phyloP scores from a whole-genome alignment of 2,329 filamentous ascomycete species.

The Fusarium bulbicola region DNA sequence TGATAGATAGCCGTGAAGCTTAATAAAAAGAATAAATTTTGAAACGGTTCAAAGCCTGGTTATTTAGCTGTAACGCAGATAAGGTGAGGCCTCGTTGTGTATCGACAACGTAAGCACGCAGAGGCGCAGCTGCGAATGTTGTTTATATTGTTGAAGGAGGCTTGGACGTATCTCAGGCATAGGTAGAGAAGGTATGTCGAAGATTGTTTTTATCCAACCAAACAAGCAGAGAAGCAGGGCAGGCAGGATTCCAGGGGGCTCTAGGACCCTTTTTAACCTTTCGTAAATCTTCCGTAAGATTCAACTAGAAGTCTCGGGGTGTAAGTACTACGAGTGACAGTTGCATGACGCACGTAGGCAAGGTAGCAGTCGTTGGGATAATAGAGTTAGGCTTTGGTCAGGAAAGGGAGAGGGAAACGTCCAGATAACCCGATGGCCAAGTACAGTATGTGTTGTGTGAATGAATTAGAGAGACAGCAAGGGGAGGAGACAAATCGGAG shows the following conservation, averaged over 20 bases:
- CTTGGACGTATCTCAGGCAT: constrained; percentile 35
- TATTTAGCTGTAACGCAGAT: constrained; percentile 32
- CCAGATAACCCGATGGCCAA: background rate
- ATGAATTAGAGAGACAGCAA: background rate
- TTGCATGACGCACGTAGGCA: constrained; percentile 28
- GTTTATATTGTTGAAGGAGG: constrained; percentile 25
- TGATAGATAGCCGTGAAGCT: constrained; percentile 13
- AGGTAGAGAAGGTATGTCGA: constrained; percentile 1
- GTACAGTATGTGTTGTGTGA: constrained; percentile 1
- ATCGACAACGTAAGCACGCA: constrained; percentile 35
- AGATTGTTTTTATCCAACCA: constrained; percentile 28
- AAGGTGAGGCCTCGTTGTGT: constrained; percentile 32
- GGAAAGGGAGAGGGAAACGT: constrained; percentile 1
- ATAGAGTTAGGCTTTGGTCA: constrained; percentile 8
- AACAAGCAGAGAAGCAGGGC: constrained; percentile 10
- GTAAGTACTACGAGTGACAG: constrained; percentile 22
- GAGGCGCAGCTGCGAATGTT: constrained; percentile 27
- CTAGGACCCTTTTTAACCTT: constrained; percentile 29
- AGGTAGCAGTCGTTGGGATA: constrained; percentile 8
- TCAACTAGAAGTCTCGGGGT: constrained; percentile 7
- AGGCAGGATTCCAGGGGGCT: constrained; percentile 8
- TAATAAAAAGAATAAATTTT: constrained; percentile 13
- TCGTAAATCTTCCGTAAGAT: constrained; percentile 18
- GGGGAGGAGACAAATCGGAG: background rate
- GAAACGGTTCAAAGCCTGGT: constrained; percentile 20